These are phyloP conservation scores for Dendrobium nobile DNA, from an alignment of 106 monocot species.

Conservation along the genomic window DNA sequence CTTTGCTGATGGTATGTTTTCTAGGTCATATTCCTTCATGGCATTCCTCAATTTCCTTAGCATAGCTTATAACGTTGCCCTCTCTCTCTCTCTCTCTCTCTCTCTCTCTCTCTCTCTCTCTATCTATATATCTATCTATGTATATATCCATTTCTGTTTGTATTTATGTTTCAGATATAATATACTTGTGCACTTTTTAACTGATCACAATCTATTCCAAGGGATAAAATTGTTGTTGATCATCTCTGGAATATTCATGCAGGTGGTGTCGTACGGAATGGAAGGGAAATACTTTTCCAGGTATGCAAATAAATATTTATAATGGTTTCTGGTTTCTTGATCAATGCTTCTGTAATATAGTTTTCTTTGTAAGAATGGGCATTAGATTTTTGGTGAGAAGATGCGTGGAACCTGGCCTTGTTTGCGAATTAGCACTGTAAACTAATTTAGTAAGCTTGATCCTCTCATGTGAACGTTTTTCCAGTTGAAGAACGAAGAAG, in stretches of 20 bases:
- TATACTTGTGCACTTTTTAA: not conserved
- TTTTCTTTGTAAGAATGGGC: not conserved
- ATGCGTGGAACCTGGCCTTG: not conserved
- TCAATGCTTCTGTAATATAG: not conserved
- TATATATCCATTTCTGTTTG: not conserved
- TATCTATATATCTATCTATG: too few relatives aligned
- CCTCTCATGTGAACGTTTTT: not conserved
- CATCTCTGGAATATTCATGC: conserved; percentile 5
- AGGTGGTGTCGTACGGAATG: conserved; percentile 44
- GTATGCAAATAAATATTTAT: conserved; percentile 15
- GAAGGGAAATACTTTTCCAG: conserved; percentile 86
- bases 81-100: too few relatives aligned
- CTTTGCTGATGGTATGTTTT: not conserved
- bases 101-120: too few relatives aligned
- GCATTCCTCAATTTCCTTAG: not conserved
- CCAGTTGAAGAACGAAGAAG: not conserved
- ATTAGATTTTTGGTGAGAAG: not conserved
- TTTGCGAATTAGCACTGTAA: not conserved
- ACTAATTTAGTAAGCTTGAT: not conserved
- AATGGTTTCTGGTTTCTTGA: not conserved
- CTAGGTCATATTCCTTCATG: not conserved
- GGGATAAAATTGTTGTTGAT: not conserved
- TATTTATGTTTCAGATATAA: not conserved
- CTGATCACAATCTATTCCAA: not conserved
- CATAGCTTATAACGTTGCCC: too few relatives aligned